phyloP scores from a whole-genome alignment of 2,329 filamentous ascomycete species.

The Dactylellina drechsleri region DNA sequence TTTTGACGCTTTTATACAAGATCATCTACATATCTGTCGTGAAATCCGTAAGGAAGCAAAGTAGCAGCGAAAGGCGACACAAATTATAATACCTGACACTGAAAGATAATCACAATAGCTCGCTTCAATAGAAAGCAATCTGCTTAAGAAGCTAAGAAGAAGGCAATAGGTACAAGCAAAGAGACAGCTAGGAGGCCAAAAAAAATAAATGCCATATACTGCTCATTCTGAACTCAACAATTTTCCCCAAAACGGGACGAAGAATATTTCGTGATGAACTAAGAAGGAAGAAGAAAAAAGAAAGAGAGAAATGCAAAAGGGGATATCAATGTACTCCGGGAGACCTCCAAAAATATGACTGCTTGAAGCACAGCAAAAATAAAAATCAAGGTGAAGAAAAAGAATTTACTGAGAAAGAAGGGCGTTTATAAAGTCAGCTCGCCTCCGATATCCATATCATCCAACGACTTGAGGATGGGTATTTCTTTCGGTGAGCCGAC shows the following conservation, averaged over 20 bases:
- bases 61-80: slow-evolving; percentile 11
- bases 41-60: background rate
- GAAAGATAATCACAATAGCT: background rate
- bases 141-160: background rate
- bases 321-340: slow-evolving; percentile 16
- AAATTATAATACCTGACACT: slow-evolving; percentile 11
- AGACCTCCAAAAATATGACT: slow-evolving; percentile 28
- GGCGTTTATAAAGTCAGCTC: slow-evolving; percentile 1
- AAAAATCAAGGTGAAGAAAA: slow-evolving; percentile 20
- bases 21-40: background rate
- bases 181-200: background rate
- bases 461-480: slow-evolving; percentile 40
- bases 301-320: slow-evolving; percentile 2
- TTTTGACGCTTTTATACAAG: slow-evolving; percentile 7
- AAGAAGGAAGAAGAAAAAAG: background rate
- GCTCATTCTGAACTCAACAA: slow-evolving; percentile 1
- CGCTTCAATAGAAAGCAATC: background rate
- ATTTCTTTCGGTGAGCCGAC: slow-evolving; percentile 26
- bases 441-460: slow-evolving; percentile 47
- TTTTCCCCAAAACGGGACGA: slow-evolving; percentile 2
- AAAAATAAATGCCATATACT: background rate
- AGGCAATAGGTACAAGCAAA: background rate
- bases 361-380: slow-evolving; percentile 12
- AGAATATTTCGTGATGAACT: background rate
- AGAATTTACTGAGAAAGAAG: slow-evolving; percentile 10